Evolutionary conservation across 257 asterid genomes (phyloP), one percentile per base, ranked within the genome.

Genomic region (Solanum pimpinellifolium): DNA sequence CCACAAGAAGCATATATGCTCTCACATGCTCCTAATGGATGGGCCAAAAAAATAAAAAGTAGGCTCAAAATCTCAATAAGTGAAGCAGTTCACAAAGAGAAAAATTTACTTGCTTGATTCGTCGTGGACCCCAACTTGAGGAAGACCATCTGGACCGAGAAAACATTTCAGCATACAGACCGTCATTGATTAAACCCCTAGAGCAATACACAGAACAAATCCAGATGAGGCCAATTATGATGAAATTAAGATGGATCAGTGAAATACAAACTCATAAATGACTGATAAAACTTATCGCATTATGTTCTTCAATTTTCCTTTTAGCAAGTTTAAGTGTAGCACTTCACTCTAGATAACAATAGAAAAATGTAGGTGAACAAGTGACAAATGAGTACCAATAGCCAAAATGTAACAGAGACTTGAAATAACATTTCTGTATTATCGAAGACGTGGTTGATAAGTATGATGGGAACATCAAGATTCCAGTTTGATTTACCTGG

Each of bases 111-210:
- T 90, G 97, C 88, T 87, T 97, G 85, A 97, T 95, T 89, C 98
- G 93, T 25, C 94, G 89, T 76, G 98, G 99, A 56, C 99, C 98
- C 98, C 99, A 97, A 90, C 94, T 93, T 83, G 94, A 94, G 89
- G 99, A 94, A 87, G 98, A 91, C 98, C 98, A 97, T 91, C 98
- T 92, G 81, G 99, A 94, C 66, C 93, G 94, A 47, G 97, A 89
- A 93, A 86, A 94, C 83, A 95, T 81, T 94, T 97, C 99, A 77
- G 98, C 99, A 88, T 93, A 95, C 83, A 94, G 91, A 87, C 95
- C 83, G 73, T 97, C 99, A 92, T 97, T 92, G 78, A 97, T 91
- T 87, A 94, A 91, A 80, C 98, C 98, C 95, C 98, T 96, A 80
- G 76, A 89, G 73, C 31, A 84, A 85, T 68, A 49, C 14, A 80